A percentile compares a stretch with the other conserved stretches of the same genome.
Conservation (phyloP, 768 basidiomycete species). For the Termitomyces sp. region DNA sequence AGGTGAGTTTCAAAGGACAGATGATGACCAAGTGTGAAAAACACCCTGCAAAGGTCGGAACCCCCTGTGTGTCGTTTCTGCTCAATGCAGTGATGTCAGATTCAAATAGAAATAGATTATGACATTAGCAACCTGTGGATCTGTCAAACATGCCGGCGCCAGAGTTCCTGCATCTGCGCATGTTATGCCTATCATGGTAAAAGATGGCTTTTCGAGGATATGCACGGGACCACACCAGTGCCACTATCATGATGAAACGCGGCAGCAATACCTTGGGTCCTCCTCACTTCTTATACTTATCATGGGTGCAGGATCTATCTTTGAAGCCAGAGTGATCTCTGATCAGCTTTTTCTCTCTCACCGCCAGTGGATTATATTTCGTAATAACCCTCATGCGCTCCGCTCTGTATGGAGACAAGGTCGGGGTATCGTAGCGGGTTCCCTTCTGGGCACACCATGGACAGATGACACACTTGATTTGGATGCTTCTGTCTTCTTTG, state of each 20-base stretch:
- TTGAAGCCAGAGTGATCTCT: conserved; percentile 2
- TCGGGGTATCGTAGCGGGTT: background rate
- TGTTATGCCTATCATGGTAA: background rate
- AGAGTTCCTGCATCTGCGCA: background rate
- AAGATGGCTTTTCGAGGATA: background rate
- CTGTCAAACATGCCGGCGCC: background rate
- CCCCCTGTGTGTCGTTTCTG: background rate
- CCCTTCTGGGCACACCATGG: background rate
- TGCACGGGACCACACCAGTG: background rate
- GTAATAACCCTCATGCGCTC: background rate
- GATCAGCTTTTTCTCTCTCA: background rate
- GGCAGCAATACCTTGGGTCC: background rate
- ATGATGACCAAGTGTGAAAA: background rate
- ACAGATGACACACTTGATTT: background rate
- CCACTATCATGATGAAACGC: background rate
- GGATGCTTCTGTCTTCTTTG: background rate
- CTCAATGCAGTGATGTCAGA: background rate
- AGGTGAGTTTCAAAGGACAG: background rate
- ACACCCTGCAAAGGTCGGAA: background rate
- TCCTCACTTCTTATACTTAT: background rate
- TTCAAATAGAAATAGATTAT: background rate
- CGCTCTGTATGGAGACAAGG: background rate
- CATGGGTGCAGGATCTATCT: background rate
- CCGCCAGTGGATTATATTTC: background rate
- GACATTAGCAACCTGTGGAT: background rate